Conservation (phyloP, 148 eudicot genomes). For the Fagopyrum homotropicum region DNA sequence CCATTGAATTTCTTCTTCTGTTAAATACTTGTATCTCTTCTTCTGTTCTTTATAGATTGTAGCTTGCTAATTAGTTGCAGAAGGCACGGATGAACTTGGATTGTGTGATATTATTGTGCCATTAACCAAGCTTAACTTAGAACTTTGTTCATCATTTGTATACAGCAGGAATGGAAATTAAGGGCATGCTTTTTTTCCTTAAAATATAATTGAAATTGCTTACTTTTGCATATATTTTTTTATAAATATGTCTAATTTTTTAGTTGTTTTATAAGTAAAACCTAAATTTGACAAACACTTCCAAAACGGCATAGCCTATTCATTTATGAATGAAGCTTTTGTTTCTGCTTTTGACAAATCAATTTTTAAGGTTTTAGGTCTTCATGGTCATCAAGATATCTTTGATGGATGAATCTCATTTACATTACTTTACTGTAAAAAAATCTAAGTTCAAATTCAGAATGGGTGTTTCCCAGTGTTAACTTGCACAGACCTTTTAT, state of each 20-base stretch:
- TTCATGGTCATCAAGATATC: background rate
- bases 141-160: background rate
- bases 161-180: background rate
- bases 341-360: background rate
- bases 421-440: background rate
- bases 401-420: background rate
- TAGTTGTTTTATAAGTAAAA: background rate
- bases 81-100: constrained; percentile 4
- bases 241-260: too few species aligned
- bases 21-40: too few species aligned
- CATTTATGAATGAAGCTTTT: background rate
- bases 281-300: background rate
- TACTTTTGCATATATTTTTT: too few species aligned
- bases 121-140: background rate
- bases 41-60: background rate
- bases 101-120: background rate
- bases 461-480: background rate
- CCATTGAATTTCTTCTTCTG: too few species aligned
- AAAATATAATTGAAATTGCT: background rate
- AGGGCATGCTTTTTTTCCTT: background rate
- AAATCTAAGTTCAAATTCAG: background rate
- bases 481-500: background rate
- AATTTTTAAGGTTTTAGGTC: background rate
- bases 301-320: background rate
- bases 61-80: background rate